A percentile compares a stretch with the other conserved stretches of the same genome.
phyloP scores from a whole-genome alignment of 352 stramenopile genomes.

The Phytopythium aichiense region DNA sequence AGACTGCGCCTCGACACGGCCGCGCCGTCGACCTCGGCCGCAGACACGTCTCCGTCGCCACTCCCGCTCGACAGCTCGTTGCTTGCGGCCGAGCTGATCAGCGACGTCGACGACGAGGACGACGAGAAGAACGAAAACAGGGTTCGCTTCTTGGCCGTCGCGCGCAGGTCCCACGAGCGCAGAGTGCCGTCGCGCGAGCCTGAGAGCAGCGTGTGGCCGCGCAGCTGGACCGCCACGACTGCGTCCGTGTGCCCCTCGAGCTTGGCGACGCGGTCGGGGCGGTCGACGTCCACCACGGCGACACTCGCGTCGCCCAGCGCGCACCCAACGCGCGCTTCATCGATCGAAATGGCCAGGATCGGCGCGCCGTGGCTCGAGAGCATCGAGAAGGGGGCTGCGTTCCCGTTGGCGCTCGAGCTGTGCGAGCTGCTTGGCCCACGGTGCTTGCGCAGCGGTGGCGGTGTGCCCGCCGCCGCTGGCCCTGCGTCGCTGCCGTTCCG shows the following conservation, averaged over 20 bases:
- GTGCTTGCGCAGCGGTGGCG: not conserved
- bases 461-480: not conserved
- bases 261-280: constrained; percentile 24
- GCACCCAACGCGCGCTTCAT: constrained; percentile 46
- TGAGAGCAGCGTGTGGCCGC: constrained; percentile 60
- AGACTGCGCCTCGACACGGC: constrained; percentile 58
- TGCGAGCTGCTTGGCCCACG: not conserved
- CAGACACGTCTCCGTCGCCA: constrained; percentile 9
- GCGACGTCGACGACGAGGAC: constrained; percentile 1
- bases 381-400: constrained; percentile 5
- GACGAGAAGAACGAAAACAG: constrained; percentile 65
- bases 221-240: constrained; percentile 51
- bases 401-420: not conserved
- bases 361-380: constrained; percentile 21
- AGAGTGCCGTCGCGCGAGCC: constrained; percentile 69
- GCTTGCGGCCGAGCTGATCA: not conserved
- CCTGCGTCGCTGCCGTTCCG: not conserved
- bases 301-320: constrained; percentile 37
- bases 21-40: constrained; percentile 41
- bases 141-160: constrained; percentile 48
- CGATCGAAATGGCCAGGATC: constrained; percentile 52
- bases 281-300: constrained; percentile 34
- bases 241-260: constrained; percentile 60
- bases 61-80: not conserved
- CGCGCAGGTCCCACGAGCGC: constrained; percentile 64